Base-by-base conservation (phyloP, 805 yeast species). In the Candida corydali region DNA sequence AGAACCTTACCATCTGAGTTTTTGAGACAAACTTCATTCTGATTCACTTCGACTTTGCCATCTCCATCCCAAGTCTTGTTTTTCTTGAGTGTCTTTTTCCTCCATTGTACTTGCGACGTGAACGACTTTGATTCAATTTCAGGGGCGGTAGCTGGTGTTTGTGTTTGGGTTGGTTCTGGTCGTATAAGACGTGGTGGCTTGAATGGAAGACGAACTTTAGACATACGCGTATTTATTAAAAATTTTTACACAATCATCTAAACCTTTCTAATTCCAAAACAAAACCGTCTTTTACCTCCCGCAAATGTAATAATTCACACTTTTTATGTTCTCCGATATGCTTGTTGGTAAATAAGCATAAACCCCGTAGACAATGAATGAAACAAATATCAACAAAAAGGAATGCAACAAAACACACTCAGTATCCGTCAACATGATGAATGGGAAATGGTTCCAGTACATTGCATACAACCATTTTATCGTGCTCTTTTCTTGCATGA, bases 1-100 rank as follows among this genome's bases (percentile, higher is more conserved):
- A 33, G 37, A 40, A 10, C 44, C 43, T 46, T 52, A 36, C 47
- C 50, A 33, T 47, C 52, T 9, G 41, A 47, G 34, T 51, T 51
- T 31, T 64, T 56, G 12, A 70, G 50, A 10, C 57, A 47, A 0
- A 60, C 31, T 0, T 54, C 50, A 2, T 16, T 38, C 1, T 47
- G 43, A 2, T 70, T 52, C 0, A 59, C 47, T 11, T 82, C 61
- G 23, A 62, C 58, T 5, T 16, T 20, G 0, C 96, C 98, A 61
- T 93, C 98, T 2, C 95, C 95, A 38, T 86, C 94, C 98, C 98
- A 93, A 0, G 87, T 80, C 54, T 89, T 89, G 56, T 88, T 79
- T 66, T 91, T 87, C 59, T 84, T 86, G 22, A 63, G 69, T 0
- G 91, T 67, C 28, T 70, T 69, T 55, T 86, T 87, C 23, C 98